phyloP scores from a whole-genome alignment of 2,329 filamentous ascomycete species.

The Paracoccidioides lutzii region DNA sequence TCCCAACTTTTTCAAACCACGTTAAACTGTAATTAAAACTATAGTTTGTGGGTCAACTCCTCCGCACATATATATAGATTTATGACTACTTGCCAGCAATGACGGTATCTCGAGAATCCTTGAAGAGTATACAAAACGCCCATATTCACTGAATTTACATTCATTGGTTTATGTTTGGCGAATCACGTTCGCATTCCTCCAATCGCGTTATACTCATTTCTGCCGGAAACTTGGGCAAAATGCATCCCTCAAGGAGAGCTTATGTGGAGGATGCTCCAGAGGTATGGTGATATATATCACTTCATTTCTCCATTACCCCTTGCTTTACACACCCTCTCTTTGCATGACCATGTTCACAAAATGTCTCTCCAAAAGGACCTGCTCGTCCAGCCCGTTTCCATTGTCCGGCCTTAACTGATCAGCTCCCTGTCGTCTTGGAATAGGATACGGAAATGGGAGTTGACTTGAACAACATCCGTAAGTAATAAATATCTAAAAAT shows the following conservation, averaged over 20 bases:
- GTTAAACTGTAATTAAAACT: too few relatives aligned
- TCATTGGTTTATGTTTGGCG: not conserved
- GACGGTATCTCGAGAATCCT: too few relatives aligned
- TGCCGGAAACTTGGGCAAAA: conserved; percentile 24
- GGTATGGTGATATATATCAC: conserved; percentile 37
- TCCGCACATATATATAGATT: too few relatives aligned
- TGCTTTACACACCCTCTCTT: conserved; percentile 10
- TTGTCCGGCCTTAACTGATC: conserved; percentile 15
- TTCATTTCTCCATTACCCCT: conserved; percentile 21
- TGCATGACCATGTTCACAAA: conserved; percentile 7
- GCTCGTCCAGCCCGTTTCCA: conserved; percentile 4
- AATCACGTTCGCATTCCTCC: not conserved
- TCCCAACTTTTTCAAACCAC: too few relatives aligned
- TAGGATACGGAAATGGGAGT: conserved; percentile 47
- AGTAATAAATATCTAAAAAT: conserved; percentile 21
- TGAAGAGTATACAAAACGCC: not conserved
- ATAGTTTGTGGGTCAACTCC: too few relatives aligned
- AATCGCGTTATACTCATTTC: not conserved
- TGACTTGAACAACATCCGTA: conserved; percentile 51
- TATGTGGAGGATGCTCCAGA: conserved; percentile 79
- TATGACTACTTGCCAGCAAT: too few relatives aligned
- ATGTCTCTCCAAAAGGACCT: conserved; percentile 9
- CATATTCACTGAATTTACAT: too few relatives aligned
- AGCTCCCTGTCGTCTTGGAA: conserved; percentile 14
- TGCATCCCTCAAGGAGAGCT: conserved; percentile 83